Conservation (phyloP, 2,329 filamentous ascomycete genomes). For the Paracorniculantispora psalliotae region DNA sequence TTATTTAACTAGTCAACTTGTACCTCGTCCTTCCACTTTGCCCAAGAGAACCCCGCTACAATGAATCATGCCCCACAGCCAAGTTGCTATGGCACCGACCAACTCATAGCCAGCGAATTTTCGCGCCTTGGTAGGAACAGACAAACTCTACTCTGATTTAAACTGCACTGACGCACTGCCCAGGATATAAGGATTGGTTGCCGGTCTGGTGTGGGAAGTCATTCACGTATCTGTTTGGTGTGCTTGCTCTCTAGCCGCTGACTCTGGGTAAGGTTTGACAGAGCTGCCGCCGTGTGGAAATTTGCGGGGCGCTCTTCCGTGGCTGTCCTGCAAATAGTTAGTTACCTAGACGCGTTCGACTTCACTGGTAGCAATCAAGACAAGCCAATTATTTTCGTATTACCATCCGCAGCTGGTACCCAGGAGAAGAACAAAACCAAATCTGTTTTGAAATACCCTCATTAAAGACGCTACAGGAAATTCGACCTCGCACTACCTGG, state of each 20-base stretch:
- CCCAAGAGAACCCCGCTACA: not conserved
- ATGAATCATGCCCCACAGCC: not conserved
- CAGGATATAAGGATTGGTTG: not conserved
- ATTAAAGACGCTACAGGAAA: not conserved
- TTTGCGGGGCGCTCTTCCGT: not conserved
- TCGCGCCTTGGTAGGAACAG: too few species aligned
- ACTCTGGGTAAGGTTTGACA: not conserved
- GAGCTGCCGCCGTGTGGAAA: not conserved
- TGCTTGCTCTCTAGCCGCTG: not conserved
- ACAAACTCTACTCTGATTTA: too few species aligned
- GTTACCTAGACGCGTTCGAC: too few species aligned
- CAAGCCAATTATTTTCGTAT: too few species aligned
- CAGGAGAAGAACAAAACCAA: too few species aligned
- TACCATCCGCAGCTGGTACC: too few species aligned
- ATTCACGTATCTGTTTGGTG: not conserved
- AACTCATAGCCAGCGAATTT: not conserved
- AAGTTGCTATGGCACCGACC: constrained; percentile 1
- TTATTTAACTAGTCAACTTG: not conserved
- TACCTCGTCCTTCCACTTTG: not conserved
- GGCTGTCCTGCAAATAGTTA: not conserved
- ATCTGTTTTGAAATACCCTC: too few species aligned
- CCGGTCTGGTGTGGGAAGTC: not conserved
- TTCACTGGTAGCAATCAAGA: too few species aligned
- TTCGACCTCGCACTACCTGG: not conserved
- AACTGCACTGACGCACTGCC: too few species aligned